These are phyloP conservation scores for Colletotrichum eleusines DNA, from an alignment of 2,329 filamentous ascomycete species.

Conservation along the genomic window DNA sequence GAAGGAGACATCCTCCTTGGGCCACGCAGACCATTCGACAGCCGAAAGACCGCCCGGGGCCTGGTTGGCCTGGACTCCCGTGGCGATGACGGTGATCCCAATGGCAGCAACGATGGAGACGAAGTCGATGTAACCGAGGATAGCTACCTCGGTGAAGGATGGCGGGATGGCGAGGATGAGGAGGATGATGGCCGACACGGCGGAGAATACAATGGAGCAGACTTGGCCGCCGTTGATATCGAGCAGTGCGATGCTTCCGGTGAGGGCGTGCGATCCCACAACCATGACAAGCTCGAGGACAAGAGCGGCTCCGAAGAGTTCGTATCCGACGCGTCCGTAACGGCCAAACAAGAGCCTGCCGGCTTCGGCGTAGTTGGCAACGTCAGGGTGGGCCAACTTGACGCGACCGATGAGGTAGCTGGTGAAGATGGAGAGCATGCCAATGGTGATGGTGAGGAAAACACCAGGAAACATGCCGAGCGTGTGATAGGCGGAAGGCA, in stretches of 20 bases:
- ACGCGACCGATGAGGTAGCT: conserved; percentile 61
- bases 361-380: conserved; percentile 77
- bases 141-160: conserved; percentile 62
- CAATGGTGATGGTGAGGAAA: conserved; percentile 57
- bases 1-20: conserved; percentile 59
- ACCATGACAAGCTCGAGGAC: conserved; percentile 75
- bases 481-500: conserved; percentile 64
- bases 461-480: conserved; percentile 66
- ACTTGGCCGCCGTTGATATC: conserved; percentile 68
- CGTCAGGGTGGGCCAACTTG: conserved; percentile 64
- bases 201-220: conserved; percentile 60
- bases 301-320: conserved; percentile 72
- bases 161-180: conserved; percentile 61
- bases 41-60: conserved; percentile 51
- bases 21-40: conserved; percentile 59
- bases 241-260: conserved; percentile 77
- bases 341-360: conserved; percentile 68
- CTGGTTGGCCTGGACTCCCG: conserved; percentile 49
- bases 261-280: conserved; percentile 78
- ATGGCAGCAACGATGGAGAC: conserved; percentile 72
- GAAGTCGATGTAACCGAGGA: conserved; percentile 68
- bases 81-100: conserved; percentile 50
- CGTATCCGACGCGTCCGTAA: conserved; percentile 65
- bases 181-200: conserved; percentile 60
- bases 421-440: conserved; percentile 62